Base-by-base conservation (phyloP, 2,329 filamentous ascomycete species). In the Diaporthe sp. region DNA sequence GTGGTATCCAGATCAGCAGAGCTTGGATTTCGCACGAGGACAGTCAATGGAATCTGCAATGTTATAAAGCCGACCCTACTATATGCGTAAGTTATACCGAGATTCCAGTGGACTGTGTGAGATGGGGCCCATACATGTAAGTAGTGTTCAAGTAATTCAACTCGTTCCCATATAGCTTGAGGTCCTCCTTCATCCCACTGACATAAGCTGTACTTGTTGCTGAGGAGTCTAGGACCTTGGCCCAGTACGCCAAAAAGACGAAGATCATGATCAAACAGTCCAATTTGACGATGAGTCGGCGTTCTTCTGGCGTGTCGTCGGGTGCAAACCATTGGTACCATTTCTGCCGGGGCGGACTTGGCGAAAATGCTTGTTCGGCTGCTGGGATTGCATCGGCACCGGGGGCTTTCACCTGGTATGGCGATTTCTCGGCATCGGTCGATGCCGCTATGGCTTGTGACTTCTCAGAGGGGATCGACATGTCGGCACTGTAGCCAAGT, bases 201-300 rank as follows among this genome's bases (percentile, higher is more conserved):
- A 72, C 71, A 25, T 72, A 72, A 1, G 71, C 71, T 0, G 68
- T 71, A 10, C 71, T 60, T 12, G 44, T 49, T 9, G 82, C 80
- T 0, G 81, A 82, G 61, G 83, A 82, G 73, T 85, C 82, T 9
- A 86, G 78, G 39, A 82, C 83, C 77, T 84, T 85, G 80, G 85
- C 83, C 58, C 85, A 85, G 74, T 84, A 85, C 1, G 82, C 83
- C 2, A 84, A 55, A 28, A 82, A 85, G 5, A 80, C 82, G 72
- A 84, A 84, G 1, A 81, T 84, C 34, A 86, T 71, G 42, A 85
- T 81, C 78, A 80, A 83, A 77, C 80, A 82, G 61, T 85, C 84
- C 3, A 84, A 78, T 70, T 84, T 84, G 17, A 77, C 76, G 15
- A 85, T 77, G 39, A 84, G 79, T 8, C 78, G 78, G 3, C 83